Percentiles rank a stretch among this genome's conserved stretches.
Evolutionary conservation across 2,329 filamentous ascomycete species (phyloP).

Genomic region (Fusarium tjaetaba): DNA sequence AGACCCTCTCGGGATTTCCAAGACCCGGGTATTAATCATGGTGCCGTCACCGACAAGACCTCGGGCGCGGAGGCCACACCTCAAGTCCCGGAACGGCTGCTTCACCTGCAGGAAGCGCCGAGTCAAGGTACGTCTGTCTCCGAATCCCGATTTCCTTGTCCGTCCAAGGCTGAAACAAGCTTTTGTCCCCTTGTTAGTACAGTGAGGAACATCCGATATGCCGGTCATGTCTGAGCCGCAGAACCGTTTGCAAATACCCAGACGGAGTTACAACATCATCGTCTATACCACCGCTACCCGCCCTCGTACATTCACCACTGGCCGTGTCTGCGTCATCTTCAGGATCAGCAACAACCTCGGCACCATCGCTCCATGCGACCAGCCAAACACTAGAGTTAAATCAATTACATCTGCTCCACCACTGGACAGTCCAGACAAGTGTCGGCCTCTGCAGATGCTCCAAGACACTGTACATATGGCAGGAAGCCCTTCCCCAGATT

Average conservation of each 20-base stretch:
- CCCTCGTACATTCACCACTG: accelerated
- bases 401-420: not conserved
- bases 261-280: accelerated
- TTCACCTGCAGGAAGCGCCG: not conserved
- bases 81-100: not conserved
- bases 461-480: not conserved
- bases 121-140: not conserved
- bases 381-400: not conserved
- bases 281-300: accelerated
- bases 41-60: not conserved
- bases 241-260: not conserved
- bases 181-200: not conserved
- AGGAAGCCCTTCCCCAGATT: not conserved
- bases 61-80: not conserved
- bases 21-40: not conserved
- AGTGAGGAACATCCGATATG: not conserved
- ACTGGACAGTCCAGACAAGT: not conserved
- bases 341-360: accelerated
- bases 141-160: accelerated
- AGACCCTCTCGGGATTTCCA: not conserved
- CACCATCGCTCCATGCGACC: accelerated
- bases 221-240: not conserved
- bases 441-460: not conserved
- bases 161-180: not conserved
- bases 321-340: accelerated